These are phyloP conservation scores for Lasiosphaeris hirsuta DNA, from an alignment of 495 filamentous ascomycete genomes.

Conservation along the genomic window DNA sequence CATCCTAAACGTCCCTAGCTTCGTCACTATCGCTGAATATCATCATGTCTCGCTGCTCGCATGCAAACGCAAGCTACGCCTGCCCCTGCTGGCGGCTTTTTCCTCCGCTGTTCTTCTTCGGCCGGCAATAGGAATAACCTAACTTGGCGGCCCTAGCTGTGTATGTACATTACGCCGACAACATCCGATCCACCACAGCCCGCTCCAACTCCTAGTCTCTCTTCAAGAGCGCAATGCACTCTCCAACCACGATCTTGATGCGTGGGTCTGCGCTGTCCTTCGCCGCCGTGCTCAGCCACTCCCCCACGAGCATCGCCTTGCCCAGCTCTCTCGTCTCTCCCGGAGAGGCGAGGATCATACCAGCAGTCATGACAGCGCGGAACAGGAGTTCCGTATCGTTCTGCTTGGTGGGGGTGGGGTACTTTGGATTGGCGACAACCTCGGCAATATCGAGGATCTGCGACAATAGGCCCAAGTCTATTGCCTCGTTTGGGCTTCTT, in stretches of 20 bases:
- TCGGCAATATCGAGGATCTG: slow-evolving; percentile 48
- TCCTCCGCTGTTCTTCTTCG: too few species aligned
- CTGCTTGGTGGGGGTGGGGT: slow-evolving; percentile 35
- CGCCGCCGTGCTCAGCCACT: slow-evolving; percentile 40
- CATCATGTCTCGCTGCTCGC: not conserved
- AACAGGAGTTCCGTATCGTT: slow-evolving; percentile 80
- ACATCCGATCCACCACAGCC: not conserved
- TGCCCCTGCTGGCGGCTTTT: not conserved
- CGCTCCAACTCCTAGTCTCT: not conserved
- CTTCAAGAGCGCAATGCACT: slow-evolving; percentile 44
- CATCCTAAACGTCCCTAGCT: too few species aligned
- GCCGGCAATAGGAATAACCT: too few species aligned
- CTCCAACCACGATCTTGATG: slow-evolving; percentile 40
- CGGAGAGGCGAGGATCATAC: slow-evolving; percentile 64
- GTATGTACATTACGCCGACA: not conserved
- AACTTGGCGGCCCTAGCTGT: too few species aligned
- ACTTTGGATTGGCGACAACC: slow-evolving; percentile 46
- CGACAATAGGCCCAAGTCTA: slow-evolving; percentile 17
- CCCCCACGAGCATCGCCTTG: slow-evolving; percentile 42
- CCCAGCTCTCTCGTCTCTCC: slow-evolving; percentile 44
- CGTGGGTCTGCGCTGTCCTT: slow-evolving; percentile 51
- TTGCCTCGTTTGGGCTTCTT: slow-evolving; percentile 1
- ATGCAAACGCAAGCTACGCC: too few species aligned
- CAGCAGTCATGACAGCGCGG: slow-evolving; percentile 75
- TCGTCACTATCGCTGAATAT: not conserved